Evolutionary conservation across 805 yeast genomes (phyloP), one percentile per base, ranked within the genome.

Genomic region (Candida methanosorbosa): DNA sequence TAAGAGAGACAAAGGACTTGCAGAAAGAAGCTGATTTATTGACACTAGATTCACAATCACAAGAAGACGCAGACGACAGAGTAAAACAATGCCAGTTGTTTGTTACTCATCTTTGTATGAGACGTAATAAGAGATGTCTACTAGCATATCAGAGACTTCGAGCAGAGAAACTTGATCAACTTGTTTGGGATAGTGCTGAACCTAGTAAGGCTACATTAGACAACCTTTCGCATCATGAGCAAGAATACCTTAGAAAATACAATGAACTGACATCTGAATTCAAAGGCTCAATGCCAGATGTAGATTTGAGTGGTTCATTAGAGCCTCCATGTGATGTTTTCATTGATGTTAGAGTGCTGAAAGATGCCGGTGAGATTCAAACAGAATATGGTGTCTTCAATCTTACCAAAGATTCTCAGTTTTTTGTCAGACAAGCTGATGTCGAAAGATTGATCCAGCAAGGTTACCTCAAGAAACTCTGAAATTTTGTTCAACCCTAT

Each of bases 351-450:
- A 64, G 98, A 38, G 97, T 90, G 7, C 59, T 90, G 34, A 82
- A 82, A 53, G 94, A 90, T 49, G 97, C 95, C 0, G 98, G 98
- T 2, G 97, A 92, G 52, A 86, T 90, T 24, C 96, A 88, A 52
- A 92, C 98, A 0, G 98, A 90, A 54, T 90, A 90, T 48, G 98
- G 97, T 17, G 95, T 86, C 4, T 87, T 92, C 61, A 88, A 88
- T 48, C 62, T 92, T 43, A 84, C 94, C 3, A 90, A 88, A 50
- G 90, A 90, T 54, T 83, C 95, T 3, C 97, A 92, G 52, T 88
- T 90, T 52, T 90, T 83, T 52, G 97, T 90, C 15, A 68, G 98
- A 38, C 90, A 85, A 45, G 80, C 92, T 0, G 98, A 92, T 50
- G 98, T 92, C 6, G 97, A 90, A 51, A 64, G 97, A 34, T 65